Percentiles rank a stretch among this genome's conserved stretches.
phyloP scores from a whole-genome alignment of 208 protist species.

The Acanthamoeba culbertsoni region DNA sequence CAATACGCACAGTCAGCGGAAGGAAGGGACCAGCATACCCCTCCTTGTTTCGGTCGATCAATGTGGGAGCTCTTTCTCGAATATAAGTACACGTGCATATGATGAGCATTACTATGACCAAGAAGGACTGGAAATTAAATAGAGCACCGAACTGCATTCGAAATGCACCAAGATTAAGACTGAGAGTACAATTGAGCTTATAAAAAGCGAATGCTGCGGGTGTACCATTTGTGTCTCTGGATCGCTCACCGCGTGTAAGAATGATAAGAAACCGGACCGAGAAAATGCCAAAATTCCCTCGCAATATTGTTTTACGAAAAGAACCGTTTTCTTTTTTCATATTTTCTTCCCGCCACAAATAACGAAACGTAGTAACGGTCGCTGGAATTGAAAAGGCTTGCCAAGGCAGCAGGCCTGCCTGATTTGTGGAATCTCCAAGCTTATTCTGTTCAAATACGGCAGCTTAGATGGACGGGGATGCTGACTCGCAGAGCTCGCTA shows the following conservation, averaged over 20 bases:
- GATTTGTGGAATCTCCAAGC: not conserved
- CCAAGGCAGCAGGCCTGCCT: not conserved
- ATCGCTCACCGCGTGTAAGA: no score
- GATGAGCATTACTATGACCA: slow-evolving; percentile 20
- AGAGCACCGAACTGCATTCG: not conserved
- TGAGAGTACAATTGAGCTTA: not conserved
- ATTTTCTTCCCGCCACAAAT: no score
- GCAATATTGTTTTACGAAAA: no score
- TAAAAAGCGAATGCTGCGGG: no score
- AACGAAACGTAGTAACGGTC: no score
- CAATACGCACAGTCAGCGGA: not conserved
- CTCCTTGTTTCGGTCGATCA: slow-evolving; percentile 22
- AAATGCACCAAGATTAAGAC: not conserved
- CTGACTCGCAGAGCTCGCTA: not conserved
- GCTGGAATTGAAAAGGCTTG: no score
- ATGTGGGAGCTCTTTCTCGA: not conserved
- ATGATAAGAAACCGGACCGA: no score
- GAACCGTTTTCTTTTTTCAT: no score
- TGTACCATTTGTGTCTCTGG: no score
- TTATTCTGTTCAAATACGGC: not conserved
- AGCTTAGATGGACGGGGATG: not conserved
- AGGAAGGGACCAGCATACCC: not conserved
- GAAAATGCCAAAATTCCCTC: no score
- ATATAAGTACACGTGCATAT: slow-evolving; percentile 49
- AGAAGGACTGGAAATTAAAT: slow-evolving; percentile 54